Conservation (phyloP, 164 flowering plant genomes). For the Stephania cephalantha region DNA sequence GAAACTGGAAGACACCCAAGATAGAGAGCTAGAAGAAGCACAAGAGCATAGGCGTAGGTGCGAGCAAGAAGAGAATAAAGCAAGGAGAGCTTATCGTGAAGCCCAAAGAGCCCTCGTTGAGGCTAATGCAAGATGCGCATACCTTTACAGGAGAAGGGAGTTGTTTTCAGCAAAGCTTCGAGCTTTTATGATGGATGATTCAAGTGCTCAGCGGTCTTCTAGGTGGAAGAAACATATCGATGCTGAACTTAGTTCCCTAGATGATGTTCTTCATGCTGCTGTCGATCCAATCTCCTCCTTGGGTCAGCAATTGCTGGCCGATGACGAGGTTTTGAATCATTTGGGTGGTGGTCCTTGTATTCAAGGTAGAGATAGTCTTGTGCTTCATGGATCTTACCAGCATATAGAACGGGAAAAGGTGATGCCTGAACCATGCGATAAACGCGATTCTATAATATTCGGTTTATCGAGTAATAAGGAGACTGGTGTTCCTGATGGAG, state of each 20-base stretch:
- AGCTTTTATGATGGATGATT: slow-evolving; percentile 43
- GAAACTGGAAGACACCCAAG: slow-evolving; percentile 59
- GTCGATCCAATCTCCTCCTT: slow-evolving; percentile 23
- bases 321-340: slow-evolving; percentile 24
- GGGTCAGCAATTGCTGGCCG: slow-evolving; percentile 24
- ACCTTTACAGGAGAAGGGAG: slow-evolving; percentile 66
- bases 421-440: slow-evolving; percentile 48
- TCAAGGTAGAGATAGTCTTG: slow-evolving; percentile 23
- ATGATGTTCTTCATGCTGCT: slow-evolving; percentile 22
- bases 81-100: slow-evolving; percentile 67
- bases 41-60: slow-evolving; percentile 65
- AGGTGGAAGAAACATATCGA: slow-evolving; percentile 24
- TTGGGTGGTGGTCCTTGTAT: slow-evolving; percentile 24
- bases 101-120: slow-evolving; percentile 78
- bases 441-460: slow-evolving; percentile 53
- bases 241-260: slow-evolving; percentile 20
- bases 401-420: slow-evolving; percentile 28
- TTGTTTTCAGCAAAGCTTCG: slow-evolving; percentile 40
- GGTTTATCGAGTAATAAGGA: slow-evolving; percentile 32
- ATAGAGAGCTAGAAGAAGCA: slow-evolving; percentile 80
- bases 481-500: slow-evolving; percentile 23
- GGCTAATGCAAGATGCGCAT: slow-evolving; percentile 61
- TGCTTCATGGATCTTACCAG: slow-evolving; percentile 13
- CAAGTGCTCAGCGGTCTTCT: slow-evolving; percentile 40
- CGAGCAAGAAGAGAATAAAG: slow-evolving; percentile 82